These are phyloP conservation scores for Penicillium sp. DNA, from an alignment of 2,329 filamentous ascomycete species.

Conservation along the genomic window DNA sequence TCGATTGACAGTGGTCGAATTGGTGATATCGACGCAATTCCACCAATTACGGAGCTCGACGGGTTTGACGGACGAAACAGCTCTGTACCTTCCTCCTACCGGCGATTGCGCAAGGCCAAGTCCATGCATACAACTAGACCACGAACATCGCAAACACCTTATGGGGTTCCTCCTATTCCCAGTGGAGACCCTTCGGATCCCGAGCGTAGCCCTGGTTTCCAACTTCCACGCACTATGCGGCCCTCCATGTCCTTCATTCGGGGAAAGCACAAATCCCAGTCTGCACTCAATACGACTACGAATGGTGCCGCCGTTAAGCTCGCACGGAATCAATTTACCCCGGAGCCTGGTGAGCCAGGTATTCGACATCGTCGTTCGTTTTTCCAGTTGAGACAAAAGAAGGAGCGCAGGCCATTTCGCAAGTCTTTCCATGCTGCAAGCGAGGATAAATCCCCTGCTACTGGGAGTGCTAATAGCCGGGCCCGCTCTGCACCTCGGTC, in stretches of 20 bases:
- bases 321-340: constrained; percentile 42
- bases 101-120: constrained; percentile 48
- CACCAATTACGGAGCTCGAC: constrained; percentile 33
- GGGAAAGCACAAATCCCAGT: constrained; percentile 25
- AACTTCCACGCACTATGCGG: constrained; percentile 32
- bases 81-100: constrained; percentile 49
- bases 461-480: constrained; percentile 1
- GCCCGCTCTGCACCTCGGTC: constrained; percentile 35
- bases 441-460: constrained; percentile 18
- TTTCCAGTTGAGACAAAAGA: constrained; percentile 24
- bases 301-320: constrained; percentile 45
- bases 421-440: constrained; percentile 38
- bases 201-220: constrained; percentile 20
- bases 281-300: constrained; percentile 28
- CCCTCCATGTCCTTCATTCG: constrained; percentile 48
- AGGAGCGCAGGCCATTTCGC: constrained; percentile 39
- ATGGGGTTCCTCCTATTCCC: constrained; percentile 15
- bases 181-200: constrained; percentile 13
- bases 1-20: constrained; percentile 3
- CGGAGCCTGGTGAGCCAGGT: constrained; percentile 22
- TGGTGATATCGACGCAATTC: constrained; percentile 22
- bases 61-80: constrained; percentile 39
- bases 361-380: constrained; percentile 27
- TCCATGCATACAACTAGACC: constrained; percentile 51
- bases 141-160: constrained; percentile 25